These are phyloP conservation scores for Pestalotiopsis sp. DNA, from an alignment of 2,329 filamentous ascomycete species.

Conservation along the genomic window DNA sequence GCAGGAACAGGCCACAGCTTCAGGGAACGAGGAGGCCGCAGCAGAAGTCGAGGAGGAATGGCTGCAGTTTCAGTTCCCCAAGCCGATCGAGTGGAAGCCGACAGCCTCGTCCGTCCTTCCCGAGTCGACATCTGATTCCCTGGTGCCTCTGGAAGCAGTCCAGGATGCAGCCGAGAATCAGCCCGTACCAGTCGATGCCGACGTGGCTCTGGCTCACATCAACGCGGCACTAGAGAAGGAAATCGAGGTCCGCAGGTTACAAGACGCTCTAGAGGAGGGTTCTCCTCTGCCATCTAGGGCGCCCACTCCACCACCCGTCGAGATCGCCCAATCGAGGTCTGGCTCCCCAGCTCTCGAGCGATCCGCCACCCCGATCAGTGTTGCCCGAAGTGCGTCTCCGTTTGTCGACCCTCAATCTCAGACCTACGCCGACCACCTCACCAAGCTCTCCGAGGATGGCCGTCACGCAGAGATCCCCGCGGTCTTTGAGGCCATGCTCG, in stretches of 20 bases:
- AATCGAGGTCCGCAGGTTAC: slow-evolving; percentile 58
- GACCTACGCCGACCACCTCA: slow-evolving; percentile 77
- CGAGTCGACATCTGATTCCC: slow-evolving; percentile 57
- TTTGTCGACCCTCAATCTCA: slow-evolving; percentile 65
- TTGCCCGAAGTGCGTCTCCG: slow-evolving; percentile 61
- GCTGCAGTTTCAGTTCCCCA: slow-evolving; percentile 88
- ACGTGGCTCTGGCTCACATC: slow-evolving; percentile 74
- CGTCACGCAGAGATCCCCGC: slow-evolving; percentile 87
- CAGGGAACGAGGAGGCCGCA: slow-evolving; percentile 28
- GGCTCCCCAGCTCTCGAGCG: slow-evolving; percentile 43
- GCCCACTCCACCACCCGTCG: slow-evolving; percentile 39
- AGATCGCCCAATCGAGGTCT: slow-evolving; percentile 40
- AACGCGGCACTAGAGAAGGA: slow-evolving; percentile 84
- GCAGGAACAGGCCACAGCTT: slow-evolving; percentile 51
- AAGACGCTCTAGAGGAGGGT: slow-evolving; percentile 45
- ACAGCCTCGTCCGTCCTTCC: slow-evolving; percentile 55
- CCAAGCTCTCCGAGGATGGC: slow-evolving; percentile 69
- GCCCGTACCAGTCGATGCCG: slow-evolving; percentile 48
- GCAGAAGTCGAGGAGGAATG: slow-evolving; percentile 76
- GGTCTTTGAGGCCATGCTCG: slow-evolving; percentile 88
- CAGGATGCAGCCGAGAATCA: slow-evolving; percentile 33
- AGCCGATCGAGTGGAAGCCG: slow-evolving; percentile 87
- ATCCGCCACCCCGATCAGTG: slow-evolving; percentile 46
- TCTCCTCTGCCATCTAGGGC: slow-evolving; percentile 37
- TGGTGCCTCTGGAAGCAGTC: slow-evolving; percentile 32